A percentile compares a stretch with the other conserved stretches of the same genome.
Evolutionary conservation across 2,329 filamentous ascomycete genomes (phyloP).

Genomic region (Verticillium tricorpus): DNA sequence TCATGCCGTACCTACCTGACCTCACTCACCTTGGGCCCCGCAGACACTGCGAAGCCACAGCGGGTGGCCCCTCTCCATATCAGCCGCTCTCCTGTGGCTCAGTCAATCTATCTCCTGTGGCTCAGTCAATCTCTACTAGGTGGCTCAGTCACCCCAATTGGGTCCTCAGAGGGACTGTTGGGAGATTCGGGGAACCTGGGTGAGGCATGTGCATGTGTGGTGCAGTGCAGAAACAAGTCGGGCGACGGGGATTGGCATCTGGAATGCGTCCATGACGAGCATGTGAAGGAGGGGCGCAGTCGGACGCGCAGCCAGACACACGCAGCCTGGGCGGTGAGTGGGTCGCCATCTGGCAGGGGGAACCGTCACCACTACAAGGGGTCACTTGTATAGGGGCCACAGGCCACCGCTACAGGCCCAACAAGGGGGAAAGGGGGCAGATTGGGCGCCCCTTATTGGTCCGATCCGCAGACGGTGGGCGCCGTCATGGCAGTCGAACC

Average conservation of each 20-base stretch:
- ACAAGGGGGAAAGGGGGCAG: not conserved
- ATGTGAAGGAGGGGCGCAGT: not conserved
- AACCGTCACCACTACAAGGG: not conserved
- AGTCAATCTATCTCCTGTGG: too few species aligned
- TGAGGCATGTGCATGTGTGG: not conserved
- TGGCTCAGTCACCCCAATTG: too few species aligned
- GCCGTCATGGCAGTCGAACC: slow-evolving; percentile 1
- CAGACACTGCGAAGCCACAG: too few species aligned
- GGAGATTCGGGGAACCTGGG: not conserved
- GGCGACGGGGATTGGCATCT: not conserved
- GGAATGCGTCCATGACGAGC: not conserved
- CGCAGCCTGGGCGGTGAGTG: not conserved
- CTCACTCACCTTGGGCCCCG: too few species aligned
- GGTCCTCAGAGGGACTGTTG: not conserved
- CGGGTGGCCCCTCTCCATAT: too few species aligned
- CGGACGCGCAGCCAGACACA: not conserved
- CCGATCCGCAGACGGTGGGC: not conserved
- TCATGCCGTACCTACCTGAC: too few species aligned
- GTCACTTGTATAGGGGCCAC: not conserved
- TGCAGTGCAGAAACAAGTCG: not conserved
- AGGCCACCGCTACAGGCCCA: not conserved
- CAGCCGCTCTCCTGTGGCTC: too few species aligned
- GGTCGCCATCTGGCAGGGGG: not conserved
- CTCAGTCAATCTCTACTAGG: too few species aligned
- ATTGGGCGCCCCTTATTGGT: not conserved